Percentiles rank a stretch among this genome's conserved stretches.
Evolutionary conservation across 371 early-diverging fungal species (phyloP).

Genomic region (Rhizopus delemar): DNA sequence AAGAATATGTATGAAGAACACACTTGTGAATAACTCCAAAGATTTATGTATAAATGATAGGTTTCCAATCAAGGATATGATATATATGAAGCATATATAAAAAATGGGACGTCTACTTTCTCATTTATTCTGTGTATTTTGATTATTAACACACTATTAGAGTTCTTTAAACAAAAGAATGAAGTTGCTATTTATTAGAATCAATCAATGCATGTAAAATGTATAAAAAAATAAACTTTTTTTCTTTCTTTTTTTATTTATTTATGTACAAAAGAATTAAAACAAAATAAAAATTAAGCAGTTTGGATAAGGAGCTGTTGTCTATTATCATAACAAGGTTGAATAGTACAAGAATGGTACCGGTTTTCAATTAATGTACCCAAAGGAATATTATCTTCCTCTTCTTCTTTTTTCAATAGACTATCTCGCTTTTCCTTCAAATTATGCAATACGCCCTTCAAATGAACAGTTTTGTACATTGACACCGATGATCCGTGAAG

Average conservation of each 20-base stretch:
- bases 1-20: neutral
- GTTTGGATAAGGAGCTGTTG: too few relatives aligned
- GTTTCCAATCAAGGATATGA: neutral
- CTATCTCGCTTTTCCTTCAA: neutral
- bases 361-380: conserved; percentile 1
- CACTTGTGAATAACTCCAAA: too few relatives aligned
- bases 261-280: too few relatives aligned
- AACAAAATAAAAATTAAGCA: too few relatives aligned
- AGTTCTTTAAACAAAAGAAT: too few relatives aligned
- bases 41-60: neutral
- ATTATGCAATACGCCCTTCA: neutral
- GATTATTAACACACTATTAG: too few relatives aligned
- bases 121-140: too few relatives aligned
- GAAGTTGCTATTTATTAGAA: neutral
- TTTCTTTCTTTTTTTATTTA: too few relatives aligned
- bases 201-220: too few relatives aligned
- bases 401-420: neutral
- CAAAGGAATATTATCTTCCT: neutral
- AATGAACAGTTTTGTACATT: neutral
- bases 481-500: neutral
- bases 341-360: neutral
- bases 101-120: neutral
- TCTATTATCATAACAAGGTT: too few relatives aligned
- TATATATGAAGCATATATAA: too few relatives aligned
- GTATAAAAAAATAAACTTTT: too few relatives aligned